Evolutionary conservation across 2,329 filamentous ascomycete genomes (phyloP), one percentile per base, ranked within the genome.

Genomic region (Davidsoniella virescens): DNA sequence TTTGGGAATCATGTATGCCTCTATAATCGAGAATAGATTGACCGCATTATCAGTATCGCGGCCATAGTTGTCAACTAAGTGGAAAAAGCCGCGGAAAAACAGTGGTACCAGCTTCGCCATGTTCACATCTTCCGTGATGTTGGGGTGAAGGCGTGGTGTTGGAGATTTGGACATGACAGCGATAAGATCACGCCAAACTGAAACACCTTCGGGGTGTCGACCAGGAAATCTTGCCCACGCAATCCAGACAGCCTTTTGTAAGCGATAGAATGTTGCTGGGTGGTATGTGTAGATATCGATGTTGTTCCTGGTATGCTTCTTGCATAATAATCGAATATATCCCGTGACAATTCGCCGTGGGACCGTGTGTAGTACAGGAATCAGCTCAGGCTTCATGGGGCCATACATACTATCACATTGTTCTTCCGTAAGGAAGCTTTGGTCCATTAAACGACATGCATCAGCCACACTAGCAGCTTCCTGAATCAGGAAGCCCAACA

Each of bases 401-500:
- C 65, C 44, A 9, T 40, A 49, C n/a, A 51, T 17, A 5, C 44
- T 40, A 8, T 37, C 23, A 25, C 33, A 43, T 36, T 54, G 48
- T 14, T 44, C 44, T 14, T 44, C 44, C 6, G 48, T 44, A 16
- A 51, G 33, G 9, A 44, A 42, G 26, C 48, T 42, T n/a, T 43
- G 26, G 18, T 42, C 39, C 14, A 53, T 39, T 20, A 44, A 51
- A 26, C 49, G 36, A 5, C 44, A 37, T 4, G 52, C 48, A 29
- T 44, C 49, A 17, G 42, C 38, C 9, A 54, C 49, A 10, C 43
- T 70, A 1, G 60, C 57, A 0, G 79, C 72, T 55, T 76, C 65
- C 4, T 65, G 62, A 1, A 87, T 56, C 1, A 87, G 64, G 16
- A 76, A 70, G 2, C 64, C 64, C 6, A 85, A 67, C 23, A 72